Base-by-base conservation (phyloP, 148 eudicot genomes). In the Gaultheria prostrata region DNA sequence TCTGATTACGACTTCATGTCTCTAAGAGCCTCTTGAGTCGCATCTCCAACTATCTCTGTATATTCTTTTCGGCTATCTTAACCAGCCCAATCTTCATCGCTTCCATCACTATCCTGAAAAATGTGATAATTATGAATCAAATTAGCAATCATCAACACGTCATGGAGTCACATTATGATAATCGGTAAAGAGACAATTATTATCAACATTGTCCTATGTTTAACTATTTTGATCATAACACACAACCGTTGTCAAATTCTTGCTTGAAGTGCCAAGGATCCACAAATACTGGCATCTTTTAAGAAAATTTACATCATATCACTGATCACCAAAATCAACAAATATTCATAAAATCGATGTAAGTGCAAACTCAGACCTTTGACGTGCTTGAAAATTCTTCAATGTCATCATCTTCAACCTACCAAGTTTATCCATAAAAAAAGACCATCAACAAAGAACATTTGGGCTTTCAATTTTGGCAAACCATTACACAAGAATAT, bases 361-460 rank as follows among this genome's bases (percentile, higher is more conserved):
- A 35, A 61, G 35, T 61, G 49, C 56, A 65, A 69, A 32, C 63
- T 63, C 85, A 80, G 24, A 93, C 95, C 94, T 92, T 84, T 14
- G 91, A 87, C 83, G 91, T 24, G 86, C 89, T 92, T 84, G 95
- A 88, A 82, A 88, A 86, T 51, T 93, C 95, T 88, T 93, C 94
- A 77, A 92, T 93, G 70, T 92, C 95, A 84, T 93, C 94, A 48
- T 89, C 94, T 57, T 85, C 95, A 84, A 46, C 90, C 93, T 90
- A 69, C 85, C 81, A 67, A 48, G 63, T 28, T 51, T 39, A 51
- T 48, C 24, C 77, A 80, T 21, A 49, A 33, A 7, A 45, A 39
- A 61, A 61, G n/a, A 57, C 43, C 8, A 3, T 26, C 77, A 50
- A 76, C 57, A 77, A 77, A 77, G 59, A 48, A 5, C 20, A 50